Evolutionary conservation across 345 rosid species (phyloP).

Genomic region (Citrus hindsii): DNA sequence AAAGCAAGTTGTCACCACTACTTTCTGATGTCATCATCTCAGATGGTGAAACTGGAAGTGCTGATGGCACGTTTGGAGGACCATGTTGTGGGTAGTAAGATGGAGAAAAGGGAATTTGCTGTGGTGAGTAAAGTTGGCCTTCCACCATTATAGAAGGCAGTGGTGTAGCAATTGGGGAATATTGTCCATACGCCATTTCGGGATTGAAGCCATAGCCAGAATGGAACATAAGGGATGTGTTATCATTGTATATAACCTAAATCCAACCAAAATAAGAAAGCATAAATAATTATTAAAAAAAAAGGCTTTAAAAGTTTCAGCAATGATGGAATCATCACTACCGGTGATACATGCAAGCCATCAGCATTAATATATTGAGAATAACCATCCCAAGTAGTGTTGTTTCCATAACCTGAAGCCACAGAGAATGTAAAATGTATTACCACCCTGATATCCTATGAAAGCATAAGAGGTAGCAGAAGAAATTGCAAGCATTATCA

Average conservation of each 20-base stretch:
- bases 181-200: slow-evolving; percentile 47
- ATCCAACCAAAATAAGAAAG: slow-evolving; percentile 4
- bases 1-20: slow-evolving; percentile 34
- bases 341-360: slow-evolving; percentile 53
- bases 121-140: slow-evolving; percentile 46
- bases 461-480: background rate
- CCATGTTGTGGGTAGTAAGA: slow-evolving; percentile 39
- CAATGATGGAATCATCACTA: slow-evolving; percentile 22
- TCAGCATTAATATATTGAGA: slow-evolving; percentile 45
- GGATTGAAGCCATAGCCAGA: slow-evolving; percentile 55
- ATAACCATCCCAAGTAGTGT: slow-evolving; percentile 46
- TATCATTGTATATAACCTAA: slow-evolving; percentile 62
- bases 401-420: slow-evolving; percentile 45
- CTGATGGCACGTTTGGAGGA: slow-evolving; percentile 35
- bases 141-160: slow-evolving; percentile 54
- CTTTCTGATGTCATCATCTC: slow-evolving; percentile 41
- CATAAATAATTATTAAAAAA: background rate
- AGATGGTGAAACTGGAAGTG: slow-evolving; percentile 40
- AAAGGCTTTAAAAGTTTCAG: background rate
- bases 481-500: background rate
- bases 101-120: slow-evolving; percentile 50
- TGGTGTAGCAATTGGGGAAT: slow-evolving; percentile 45
- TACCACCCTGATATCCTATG: background rate
- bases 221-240: slow-evolving; percentile 43
- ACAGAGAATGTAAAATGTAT: slow-evolving; percentile 1